Conservation (phyloP, 352 stramenopile genomes). For the Globisporangium echinulatum region DNA sequence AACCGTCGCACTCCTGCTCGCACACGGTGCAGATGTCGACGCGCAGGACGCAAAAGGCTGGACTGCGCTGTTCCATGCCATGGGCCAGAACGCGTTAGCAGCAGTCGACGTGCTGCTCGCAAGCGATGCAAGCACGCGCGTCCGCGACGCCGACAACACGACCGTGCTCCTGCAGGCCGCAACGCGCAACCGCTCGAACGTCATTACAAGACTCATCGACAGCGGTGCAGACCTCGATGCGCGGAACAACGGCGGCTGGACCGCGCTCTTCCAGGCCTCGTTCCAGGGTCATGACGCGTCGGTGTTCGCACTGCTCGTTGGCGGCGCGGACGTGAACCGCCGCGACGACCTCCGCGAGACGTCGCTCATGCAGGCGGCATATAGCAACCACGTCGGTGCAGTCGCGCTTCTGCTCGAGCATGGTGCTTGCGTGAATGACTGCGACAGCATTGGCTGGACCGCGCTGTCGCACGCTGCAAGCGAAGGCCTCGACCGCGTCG, state of each 20-base stretch:
- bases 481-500: conserved; percentile 4
- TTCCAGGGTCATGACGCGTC: conserved; percentile 7
- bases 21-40: conserved; percentile 6
- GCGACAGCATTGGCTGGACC: conserved; percentile 7
- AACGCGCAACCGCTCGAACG: conserved; percentile 1
- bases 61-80: conserved; percentile 7
- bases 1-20: conserved; percentile 1
- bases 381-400: conserved; percentile 1
- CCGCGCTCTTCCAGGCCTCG: conserved; percentile 5
- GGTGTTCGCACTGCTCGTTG: conserved; percentile 1
- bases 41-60: conserved; percentile 7
- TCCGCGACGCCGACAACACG: background rate
- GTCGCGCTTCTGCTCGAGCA: conserved; percentile 6
- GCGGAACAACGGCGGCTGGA: conserved; percentile 1
- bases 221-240: conserved; percentile 3
- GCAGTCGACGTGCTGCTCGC: conserved; percentile 3
- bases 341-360: conserved; percentile 3
- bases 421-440: conserved; percentile 1
- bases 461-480: conserved; percentile 8
- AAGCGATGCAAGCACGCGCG: conserved; percentile 3
- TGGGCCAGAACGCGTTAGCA: conserved; percentile 4
- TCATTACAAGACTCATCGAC: conserved; percentile 3
- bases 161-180: conserved; percentile 8
- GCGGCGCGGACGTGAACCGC: conserved; percentile 5
- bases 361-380: conserved; percentile 10